Base-by-base conservation (phyloP, 352 stramenopile genomes). In the Pilasporangium apinafurcum region DNA sequence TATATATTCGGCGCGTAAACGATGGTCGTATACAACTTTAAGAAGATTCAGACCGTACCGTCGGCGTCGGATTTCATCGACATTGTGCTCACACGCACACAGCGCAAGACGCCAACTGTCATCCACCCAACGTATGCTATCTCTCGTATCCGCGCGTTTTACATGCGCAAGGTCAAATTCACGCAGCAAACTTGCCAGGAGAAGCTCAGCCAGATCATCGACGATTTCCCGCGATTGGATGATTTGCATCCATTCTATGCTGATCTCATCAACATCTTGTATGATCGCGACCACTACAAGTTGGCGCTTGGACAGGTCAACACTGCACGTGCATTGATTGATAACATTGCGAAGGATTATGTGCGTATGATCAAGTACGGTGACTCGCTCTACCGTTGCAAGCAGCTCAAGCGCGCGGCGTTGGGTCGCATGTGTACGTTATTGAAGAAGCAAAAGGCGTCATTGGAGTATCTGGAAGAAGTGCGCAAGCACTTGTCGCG, bases 141-240 rank as follows among this genome's bases (percentile, higher is more conserved):
- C 68, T 97, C 85, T 27, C 83, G 96, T 55, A 99, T 99, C 77
- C 77, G 73, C 43, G 76, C 82, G 34, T 94, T 89, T 51, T 92
- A 92, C 86, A 99, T 99, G 96, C 83, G 96, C 66, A 99, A 99
- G 82, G 96, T 99, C 65, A 99, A 99, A 72, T 99, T 99, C 80
- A 99, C 96, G 50, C 96, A 99, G 77, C 95, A 99, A 76, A 99
- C 94, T 31, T 98, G 97, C 62, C 93, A 96, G 44, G 97, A 99
- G 58, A 96, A 98, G 49, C 84, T 99, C 8, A 93, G 81, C 16
- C 74, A 88, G 49, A 99, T 99, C 66, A 95, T 99, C 41, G 85
- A 96, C 36, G 95, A 99, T 68, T 99, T 99, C 64, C 97, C 97
- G 51, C 94, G 96, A 22, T 82, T 99, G 5, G 97, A 99, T 47